These are phyloP conservation scores for Vitis vinifera DNA, from an alignment of 164 flowering plant species.

Conservation along the genomic window ASM3070453v1 NC_081815.1:17721001-17721500, in stretches of 20 bases:
- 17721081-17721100: neutral
- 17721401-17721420: too few relatives aligned
- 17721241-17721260: constrained; percentile 28
- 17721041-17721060: neutral
- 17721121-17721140: constrained; percentile 21
- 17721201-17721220: constrained; percentile 32
- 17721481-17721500: too few relatives aligned
- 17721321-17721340: too few relatives aligned
- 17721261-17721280: constrained; percentile 20
- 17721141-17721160: constrained; percentile 25
- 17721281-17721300: constrained; percentile 7
- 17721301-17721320: neutral
- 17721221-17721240: constrained; percentile 34
- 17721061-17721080: neutral
- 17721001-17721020: neutral
- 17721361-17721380: too few relatives aligned
- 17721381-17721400: too few relatives aligned
- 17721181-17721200: constrained; percentile 16
- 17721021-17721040: neutral
- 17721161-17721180: constrained; percentile 20
- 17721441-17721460: too few relatives aligned
- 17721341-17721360: too few relatives aligned
- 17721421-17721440: too few relatives aligned
- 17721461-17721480: too few relatives aligned
- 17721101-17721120: constrained; percentile 25